Evolutionary conservation across 495 filamentous ascomycete species (phyloP), one percentile per base, ranked within the genome.

Genomic region (Bombardia bombarda): DNA sequence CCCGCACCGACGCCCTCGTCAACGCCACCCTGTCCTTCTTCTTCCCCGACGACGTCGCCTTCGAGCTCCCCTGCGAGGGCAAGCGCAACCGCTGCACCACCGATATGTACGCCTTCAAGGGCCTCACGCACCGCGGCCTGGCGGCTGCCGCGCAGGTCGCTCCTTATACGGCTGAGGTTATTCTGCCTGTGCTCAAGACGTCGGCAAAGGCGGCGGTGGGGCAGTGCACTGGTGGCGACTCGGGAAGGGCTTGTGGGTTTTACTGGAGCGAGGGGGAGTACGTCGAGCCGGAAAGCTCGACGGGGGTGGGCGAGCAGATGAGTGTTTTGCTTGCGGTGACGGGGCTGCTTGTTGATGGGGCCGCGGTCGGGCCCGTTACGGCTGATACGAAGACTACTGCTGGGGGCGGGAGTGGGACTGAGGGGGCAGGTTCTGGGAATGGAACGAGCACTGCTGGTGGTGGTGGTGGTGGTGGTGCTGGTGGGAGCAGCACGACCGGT

Each of bases 81-180:
- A 62, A 67, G 40, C 16, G 18, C 9, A 24, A 21, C n/a, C 52
- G 53, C 1, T 87, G 85, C 65, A 75, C 80, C 46, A 72, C 73
- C 35, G 84, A 90, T 50, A 83, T 86, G 65, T 69, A 68, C 20
- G 80, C 78, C 17, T 90, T 87, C 75, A 90, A 90, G 60, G 82
- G 83, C 25, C 87, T 87, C 65, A 66, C 87, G 14, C 67, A 83
- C 14, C 82, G 87, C 21, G 89, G 83, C 80, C 73, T 92, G 60
- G 80, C 77, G 10, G 61, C 69, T 3, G 70, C 75, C 13, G 78
- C 80, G 8, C 74, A 84, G 48, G 57, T 87, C 37, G 83, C 79
- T 0, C 84, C 87, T 1, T 82, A 74, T 57, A 79, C 72, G 3
- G 62, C 61, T 30, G 69, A 69, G 20, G 58, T 52, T 25, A 72